Percentiles rank a stretch among this genome's conserved stretches.
phyloP scores from a whole-genome alignment of 495 filamentous ascomycete species.

The Polyplosphaeria fusca region DNA sequence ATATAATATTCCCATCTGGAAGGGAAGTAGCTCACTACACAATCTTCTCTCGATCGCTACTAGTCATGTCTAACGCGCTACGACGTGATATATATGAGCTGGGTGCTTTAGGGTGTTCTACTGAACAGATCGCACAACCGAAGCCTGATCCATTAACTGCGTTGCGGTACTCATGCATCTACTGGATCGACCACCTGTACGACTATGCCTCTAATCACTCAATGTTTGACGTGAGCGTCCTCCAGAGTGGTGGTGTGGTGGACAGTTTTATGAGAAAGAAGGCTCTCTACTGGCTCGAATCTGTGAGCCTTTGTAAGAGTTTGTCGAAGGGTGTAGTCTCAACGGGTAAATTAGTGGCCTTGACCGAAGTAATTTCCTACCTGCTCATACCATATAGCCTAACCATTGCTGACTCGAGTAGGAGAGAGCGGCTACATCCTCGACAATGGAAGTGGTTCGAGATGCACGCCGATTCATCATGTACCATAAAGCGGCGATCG shows the following conservation, averaged over 20 bases:
- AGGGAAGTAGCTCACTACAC: constrained; percentile 17
- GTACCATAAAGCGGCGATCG: constrained; percentile 33
- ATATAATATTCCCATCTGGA: no score
- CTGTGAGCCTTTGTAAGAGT: constrained; percentile 37
- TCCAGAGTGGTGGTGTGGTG: no score
- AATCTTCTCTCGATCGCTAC: constrained; percentile 33
- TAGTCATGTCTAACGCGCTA: no score
- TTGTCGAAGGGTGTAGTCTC: no score
- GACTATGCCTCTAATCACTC: constrained; percentile 6
- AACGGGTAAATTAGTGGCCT: constrained; percentile 6
- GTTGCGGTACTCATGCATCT: no score
- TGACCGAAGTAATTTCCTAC: constrained; percentile 14
- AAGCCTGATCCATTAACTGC: constrained; percentile 2
- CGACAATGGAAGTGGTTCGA: no score
- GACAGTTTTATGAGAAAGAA: constrained; percentile 42
- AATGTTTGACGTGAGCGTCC: constrained; percentile 4
- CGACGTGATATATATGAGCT: no score
- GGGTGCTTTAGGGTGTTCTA: constrained; percentile 6
- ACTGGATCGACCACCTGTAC: no score
- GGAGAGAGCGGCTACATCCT: constrained; percentile 22
- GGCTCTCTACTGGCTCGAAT: constrained; percentile 49
- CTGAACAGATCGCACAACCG: constrained; percentile 3
- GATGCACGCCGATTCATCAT: no score
- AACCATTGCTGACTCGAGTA: constrained; percentile 7
- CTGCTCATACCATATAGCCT: not conserved